phyloP scores from a whole-genome alignment of 139 green algal genomes.

The Choricystis sp. region DNA sequence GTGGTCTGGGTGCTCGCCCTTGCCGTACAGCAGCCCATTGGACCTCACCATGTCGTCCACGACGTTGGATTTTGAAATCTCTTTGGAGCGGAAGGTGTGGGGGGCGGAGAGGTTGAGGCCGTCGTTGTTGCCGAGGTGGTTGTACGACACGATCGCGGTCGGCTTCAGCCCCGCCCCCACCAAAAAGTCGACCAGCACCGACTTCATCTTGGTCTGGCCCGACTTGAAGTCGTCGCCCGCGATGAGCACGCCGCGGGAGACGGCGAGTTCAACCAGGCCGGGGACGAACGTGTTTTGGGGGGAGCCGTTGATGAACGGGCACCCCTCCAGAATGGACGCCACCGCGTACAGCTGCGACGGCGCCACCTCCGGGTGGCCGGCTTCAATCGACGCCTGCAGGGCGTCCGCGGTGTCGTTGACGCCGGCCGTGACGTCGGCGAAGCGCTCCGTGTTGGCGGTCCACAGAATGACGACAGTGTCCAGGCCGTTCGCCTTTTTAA shows the following conservation, averaged over 20 bases:
- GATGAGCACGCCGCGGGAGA: conserved; percentile 74
- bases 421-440: conserved; percentile 61
- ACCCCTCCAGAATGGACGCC: conserved; percentile 78
- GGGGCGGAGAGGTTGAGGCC: conserved; percentile 92
- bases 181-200: conserved; percentile 90
- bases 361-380: conserved; percentile 77
- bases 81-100: conserved; percentile 75
- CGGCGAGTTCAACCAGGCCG: conserved; percentile 64
- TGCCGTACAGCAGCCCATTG: conserved; percentile 87
- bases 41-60: conserved; percentile 96
- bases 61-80: conserved; percentile 97
- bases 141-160: conserved; percentile 94
- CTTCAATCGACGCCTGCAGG: conserved; percentile 68
- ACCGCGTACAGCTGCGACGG: conserved; percentile 88
- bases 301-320: conserved; percentile 96
- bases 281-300: conserved; percentile 96
- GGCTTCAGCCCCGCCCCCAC: conserved; percentile 97
- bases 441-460: conserved; percentile 99
- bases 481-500: conserved; percentile 47
- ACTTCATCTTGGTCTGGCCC: conserved; percentile 97
- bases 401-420: conserved; percentile 94
- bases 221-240: conserved; percentile 98
- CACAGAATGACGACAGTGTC: conserved; percentile 90
- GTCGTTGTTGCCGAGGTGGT: conserved; percentile 99
- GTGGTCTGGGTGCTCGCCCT: conserved; percentile 94